Base-by-base conservation (phyloP, 106 monocot species). In the Dioscorea dumetorum region DNA sequence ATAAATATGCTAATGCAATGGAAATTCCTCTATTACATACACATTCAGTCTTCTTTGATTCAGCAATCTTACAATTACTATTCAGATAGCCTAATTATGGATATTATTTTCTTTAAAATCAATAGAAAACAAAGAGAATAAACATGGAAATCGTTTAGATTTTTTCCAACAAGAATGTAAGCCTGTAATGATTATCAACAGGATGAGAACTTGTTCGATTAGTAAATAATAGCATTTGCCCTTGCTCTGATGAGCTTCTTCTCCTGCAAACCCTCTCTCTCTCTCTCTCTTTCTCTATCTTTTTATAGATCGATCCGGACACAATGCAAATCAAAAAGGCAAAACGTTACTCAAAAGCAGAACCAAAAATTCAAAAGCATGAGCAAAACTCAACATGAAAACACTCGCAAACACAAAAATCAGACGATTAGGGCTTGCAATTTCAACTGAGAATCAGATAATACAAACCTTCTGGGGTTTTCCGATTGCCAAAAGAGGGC, bases 241-340 rank as follows among this genome's bases (percentile, higher is more conserved):
- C 94, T 77, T 91, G 90, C 72, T 95, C 90, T 17, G 23, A 95
- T 95, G 22, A 95, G 90, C 77, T 88, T 95, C 77, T 95, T 95
- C 79, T 95, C 94, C 54, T 95, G 94, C 28, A 95, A 71, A 1
- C 85, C 82, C 67, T 85, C 83, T 70, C 94, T 90, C 79, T 95
- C 94, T 87, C 94, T 90, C 74, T 94, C 94, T 21, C 90, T 95
- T 9, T 95, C 94, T 54, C 90, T 28, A 28, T 3, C 28, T 28
- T 28, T 28, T 74, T 15, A 95, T 88, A 13, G 94, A 95, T 54
- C 73, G 85, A 61, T 94, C 94, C 67, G 90, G 74, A 90, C 52
- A 57, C 57, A 16, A 19, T 19, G 34, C n/a, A 14, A 48, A 51
- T 48, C 49, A 58, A 68, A 68, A 23, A 4, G 19, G n/a, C n/a